These are phyloP conservation scores for Poa annua DNA, from an alignment of 176 grass and related monocot genomes.

Conservation along the genomic window DNA sequence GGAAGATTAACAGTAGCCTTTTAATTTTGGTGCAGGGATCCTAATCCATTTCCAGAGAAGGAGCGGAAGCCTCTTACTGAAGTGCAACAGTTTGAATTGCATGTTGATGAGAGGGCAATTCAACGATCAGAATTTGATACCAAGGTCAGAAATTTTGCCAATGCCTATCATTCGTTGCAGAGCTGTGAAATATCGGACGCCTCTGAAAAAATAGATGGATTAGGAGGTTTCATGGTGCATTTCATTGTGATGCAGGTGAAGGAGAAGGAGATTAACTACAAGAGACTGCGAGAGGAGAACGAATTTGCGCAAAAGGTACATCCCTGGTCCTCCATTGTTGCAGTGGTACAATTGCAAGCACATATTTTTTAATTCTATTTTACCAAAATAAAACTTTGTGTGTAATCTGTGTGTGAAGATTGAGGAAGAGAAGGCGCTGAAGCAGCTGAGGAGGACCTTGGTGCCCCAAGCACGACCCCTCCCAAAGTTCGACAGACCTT, in stretches of 20 bases:
- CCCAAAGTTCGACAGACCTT: slow-evolving; percentile 85
- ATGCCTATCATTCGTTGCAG: neutral
- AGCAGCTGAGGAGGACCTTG: slow-evolving; percentile 87
- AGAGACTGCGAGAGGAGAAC: slow-evolving; percentile 82
- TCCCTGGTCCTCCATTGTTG: neutral
- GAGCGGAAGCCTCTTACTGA: slow-evolving; percentile 89
- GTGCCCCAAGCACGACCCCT: slow-evolving; percentile 83
- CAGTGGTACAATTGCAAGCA: neutral
- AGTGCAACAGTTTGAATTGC: slow-evolving; percentile 74
- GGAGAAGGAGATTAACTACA: slow-evolving; percentile 83
- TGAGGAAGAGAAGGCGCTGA: slow-evolving; percentile 94
- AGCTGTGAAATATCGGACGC: neutral
- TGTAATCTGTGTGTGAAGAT: slow-evolving; percentile 57
- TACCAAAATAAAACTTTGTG: slow-evolving; percentile 5
- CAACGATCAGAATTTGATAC: slow-evolving; percentile 92
- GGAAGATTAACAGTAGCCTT: slow-evolving; percentile 3
- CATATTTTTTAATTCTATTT: neutral
- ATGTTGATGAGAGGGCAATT: slow-evolving; percentile 74
- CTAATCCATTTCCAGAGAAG: slow-evolving; percentile 73
- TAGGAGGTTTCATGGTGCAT: slow-evolving; percentile 5
- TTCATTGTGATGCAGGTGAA: slow-evolving; percentile 60
- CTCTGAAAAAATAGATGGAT: slow-evolving; percentile 2
- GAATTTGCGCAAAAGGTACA: slow-evolving; percentile 80
- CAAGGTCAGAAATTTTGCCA: slow-evolving; percentile 45
- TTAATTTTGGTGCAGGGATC: slow-evolving; percentile 64